Base-by-base conservation (phyloP, 306 rosid genomes). In the Rosa chinensis region DNA sequence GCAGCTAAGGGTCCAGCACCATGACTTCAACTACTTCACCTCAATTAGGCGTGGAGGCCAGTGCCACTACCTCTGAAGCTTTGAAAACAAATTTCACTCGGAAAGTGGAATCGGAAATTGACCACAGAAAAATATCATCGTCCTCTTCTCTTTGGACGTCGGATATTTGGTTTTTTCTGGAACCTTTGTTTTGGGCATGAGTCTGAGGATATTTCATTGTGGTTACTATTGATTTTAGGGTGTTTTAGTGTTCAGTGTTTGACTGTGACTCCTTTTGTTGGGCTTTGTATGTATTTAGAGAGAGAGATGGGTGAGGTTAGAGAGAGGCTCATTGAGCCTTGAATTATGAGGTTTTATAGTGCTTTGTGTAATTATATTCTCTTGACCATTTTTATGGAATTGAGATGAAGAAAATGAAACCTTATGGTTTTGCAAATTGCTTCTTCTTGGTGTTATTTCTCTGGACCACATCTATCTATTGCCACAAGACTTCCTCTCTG, bases 1-100 rank as follows among this genome's bases (percentile, higher is more conserved):
- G 89, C 99, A 95, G 42, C 83, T 93, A 10, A 84, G 88, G 86
- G 98, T 95, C 78, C 94, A 91, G 67, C 99, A 95, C 80, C 99
- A 91, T 79, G 99, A 95, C 90, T 95, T 91, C 84, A 88, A 90
- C 79, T 88, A 89, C 91, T 95, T 95, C 88, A 89, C 81, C 8
- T 89, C 94, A 58, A 49, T 79, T 74, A 47, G 88, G 23, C 89
- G 80, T 78, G 86, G 78, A 74, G 86, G 86, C 75, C 87, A 85
- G 82, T 69, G 40, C 67, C 79, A 61, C 49, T 66, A 37, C 49
- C 35, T 59, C 47, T 37, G 23, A 59, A 18, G 48, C 72, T 40
- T 39, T 1, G 49, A 2, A 8, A 58, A 25, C 2, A 59, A 25
- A 52, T 5, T 5, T 14, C 48, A 53, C 45, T 43, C 82, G n/a